Percentiles rank a stretch among this genome's conserved stretches.
phyloP scores from a whole-genome alignment of 2,329 filamentous ascomycete genomes.

The Didymella segeticola region DNA sequence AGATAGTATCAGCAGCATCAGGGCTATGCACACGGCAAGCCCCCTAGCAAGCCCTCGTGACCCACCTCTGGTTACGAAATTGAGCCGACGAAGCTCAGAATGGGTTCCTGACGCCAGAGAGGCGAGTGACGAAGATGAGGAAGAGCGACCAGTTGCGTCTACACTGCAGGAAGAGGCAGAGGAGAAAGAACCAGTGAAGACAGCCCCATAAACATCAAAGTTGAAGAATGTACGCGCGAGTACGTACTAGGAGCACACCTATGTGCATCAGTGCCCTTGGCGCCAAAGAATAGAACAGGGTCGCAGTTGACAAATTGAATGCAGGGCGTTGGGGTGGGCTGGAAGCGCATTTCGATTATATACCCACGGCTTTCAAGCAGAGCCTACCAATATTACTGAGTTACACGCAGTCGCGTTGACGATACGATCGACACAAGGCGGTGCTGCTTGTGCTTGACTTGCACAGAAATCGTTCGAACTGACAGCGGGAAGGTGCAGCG shows the following conservation, averaged over 20 bases:
- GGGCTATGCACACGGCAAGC: constrained; percentile 57
- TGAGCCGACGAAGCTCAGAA: constrained; percentile 45
- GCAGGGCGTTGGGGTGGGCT: constrained; percentile 10
- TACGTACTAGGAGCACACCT: neutral
- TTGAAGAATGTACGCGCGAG: neutral
- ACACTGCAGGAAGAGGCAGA: constrained; percentile 5
- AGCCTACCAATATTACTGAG: constrained; percentile 15
- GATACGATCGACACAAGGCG: neutral
- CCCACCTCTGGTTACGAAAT: constrained; percentile 37
- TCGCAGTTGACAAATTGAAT: constrained; percentile 10
- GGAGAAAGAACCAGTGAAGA: neutral
- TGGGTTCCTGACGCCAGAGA: constrained; percentile 44
- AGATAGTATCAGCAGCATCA: constrained; percentile 81
- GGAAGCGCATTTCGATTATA: constrained; percentile 13
- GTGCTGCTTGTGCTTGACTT: neutral
- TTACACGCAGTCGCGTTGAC: neutral
- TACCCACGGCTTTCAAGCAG: constrained; percentile 12
- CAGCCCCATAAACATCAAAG: neutral
- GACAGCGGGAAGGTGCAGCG: neutral
- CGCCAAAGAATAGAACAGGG: neutral
- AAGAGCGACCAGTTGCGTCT: neutral
- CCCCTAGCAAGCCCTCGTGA: constrained; percentile 65
- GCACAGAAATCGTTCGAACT: neutral
- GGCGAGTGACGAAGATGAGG: constrained; percentile 27
- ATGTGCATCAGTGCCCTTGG: neutral